Evolutionary conservation across 495 filamentous ascomycete genomes (phyloP).

Genomic region (Penicillium lividum): DNA sequence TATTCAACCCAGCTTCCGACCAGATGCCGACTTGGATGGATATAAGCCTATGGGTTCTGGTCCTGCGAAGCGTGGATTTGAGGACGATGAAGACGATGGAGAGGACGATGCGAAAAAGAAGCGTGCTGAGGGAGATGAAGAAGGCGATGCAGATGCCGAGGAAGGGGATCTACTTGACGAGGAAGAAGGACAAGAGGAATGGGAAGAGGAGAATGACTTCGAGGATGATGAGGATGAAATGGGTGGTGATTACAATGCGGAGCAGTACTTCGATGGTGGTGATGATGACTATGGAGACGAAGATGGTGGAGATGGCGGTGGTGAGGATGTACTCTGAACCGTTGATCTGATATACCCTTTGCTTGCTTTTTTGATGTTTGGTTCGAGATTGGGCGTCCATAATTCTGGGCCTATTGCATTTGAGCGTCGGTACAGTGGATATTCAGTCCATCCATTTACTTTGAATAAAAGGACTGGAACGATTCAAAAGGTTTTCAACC

Average conservation of each 20-base stretch:
- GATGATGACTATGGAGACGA: conserved; percentile 59
- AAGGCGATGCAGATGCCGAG: conserved; percentile 32
- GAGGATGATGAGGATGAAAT: conserved; percentile 58
- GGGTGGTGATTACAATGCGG: conserved; percentile 63
- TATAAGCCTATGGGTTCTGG: conserved; percentile 27
- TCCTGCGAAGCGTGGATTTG: conserved; percentile 41
- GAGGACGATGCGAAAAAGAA: conserved; percentile 33
- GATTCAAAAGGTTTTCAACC: background rate
- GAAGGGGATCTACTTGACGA: conserved; percentile 37
- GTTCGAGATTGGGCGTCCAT: conserved; percentile 4
- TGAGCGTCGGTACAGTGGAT: conserved; percentile 15
- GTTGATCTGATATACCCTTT: conserved; percentile 40
- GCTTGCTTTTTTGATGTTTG: conserved; percentile 16
- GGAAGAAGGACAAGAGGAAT: conserved; percentile 52
- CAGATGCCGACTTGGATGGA: conserved; percentile 36
- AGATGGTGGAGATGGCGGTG: conserved; percentile 52
- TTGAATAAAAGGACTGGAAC: background rate
- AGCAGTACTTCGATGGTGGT: conserved; percentile 65
- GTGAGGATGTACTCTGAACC: conserved; percentile 50
- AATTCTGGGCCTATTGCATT: conserved; percentile 13
- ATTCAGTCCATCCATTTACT: conserved; percentile 9
- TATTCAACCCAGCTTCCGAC: conserved; percentile 49
- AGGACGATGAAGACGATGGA: conserved; percentile 50
- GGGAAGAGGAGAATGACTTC: conserved; percentile 58
- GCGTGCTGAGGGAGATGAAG: conserved; percentile 37